Conservation (phyloP, 179 eudicot species). For the Silene noctiflora region DNA sequence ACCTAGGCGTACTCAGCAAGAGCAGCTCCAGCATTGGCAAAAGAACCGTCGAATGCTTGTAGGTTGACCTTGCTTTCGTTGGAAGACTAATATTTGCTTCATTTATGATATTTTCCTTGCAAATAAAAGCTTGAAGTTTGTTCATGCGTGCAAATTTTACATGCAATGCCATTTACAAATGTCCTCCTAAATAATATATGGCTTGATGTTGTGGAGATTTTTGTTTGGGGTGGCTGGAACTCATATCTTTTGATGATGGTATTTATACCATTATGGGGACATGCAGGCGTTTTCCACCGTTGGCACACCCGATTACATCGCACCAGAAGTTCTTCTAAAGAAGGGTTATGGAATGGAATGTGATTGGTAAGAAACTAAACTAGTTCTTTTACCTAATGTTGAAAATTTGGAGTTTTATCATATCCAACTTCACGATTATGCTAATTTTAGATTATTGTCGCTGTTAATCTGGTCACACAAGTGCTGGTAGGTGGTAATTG, state of each 20-base stretch:
- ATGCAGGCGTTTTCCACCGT: slow-evolving; percentile 93
- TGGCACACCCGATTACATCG: slow-evolving; percentile 96
- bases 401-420: neutral
- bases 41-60: slow-evolving; percentile 93
- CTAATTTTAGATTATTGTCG: neutral
- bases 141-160: slow-evolving; percentile 8
- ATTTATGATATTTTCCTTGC: neutral
- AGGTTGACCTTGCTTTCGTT: slow-evolving; percentile 29
- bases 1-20: slow-evolving; percentile 91
- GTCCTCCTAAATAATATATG: slow-evolving; percentile 3
- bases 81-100: slow-evolving; percentile 2
- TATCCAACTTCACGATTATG: neutral
- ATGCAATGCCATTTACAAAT: slow-evolving; percentile 5
- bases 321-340: slow-evolving; percentile 90
- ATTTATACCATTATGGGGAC: slow-evolving; percentile 8
- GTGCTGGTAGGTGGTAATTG: neutral
- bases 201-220: neutral
- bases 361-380: slow-evolving; percentile 73
- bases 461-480: neutral
- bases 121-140: neutral
- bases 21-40: slow-evolving; percentile 94
- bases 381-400: slow-evolving; percentile 2
- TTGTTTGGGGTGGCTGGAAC: neutral
- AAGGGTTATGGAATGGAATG: slow-evolving; percentile 95
- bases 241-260: slow-evolving; percentile 17